Conservation (phyloP, 257 asterid species). For the Thymus quinquecostatus region DNA sequence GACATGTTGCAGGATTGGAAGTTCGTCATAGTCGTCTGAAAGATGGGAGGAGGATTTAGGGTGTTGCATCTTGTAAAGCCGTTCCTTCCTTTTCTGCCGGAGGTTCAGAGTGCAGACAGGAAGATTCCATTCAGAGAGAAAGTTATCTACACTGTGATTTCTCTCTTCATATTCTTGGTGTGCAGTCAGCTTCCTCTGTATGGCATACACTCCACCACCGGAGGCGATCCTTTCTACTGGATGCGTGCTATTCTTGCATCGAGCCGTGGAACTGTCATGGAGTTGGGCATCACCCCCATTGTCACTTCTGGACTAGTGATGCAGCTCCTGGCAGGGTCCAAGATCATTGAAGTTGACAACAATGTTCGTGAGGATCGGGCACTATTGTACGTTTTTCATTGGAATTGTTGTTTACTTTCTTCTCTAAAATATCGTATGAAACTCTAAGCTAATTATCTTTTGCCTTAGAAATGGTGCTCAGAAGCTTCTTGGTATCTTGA, state of each 20-base stretch:
- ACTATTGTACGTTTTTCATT: constrained; percentile 54
- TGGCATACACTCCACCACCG: constrained; percentile 75
- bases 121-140: constrained; percentile 71
- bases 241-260: constrained; percentile 80
- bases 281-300: constrained; percentile 73
- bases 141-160: constrained; percentile 61
- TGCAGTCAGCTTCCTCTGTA: constrained; percentile 80
- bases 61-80: constrained; percentile 76
- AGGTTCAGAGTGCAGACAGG: constrained; percentile 74
- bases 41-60: constrained; percentile 77
- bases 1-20: constrained; percentile 32
- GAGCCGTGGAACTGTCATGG: constrained; percentile 78
- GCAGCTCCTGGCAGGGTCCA: constrained; percentile 73
- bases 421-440: not conserved
- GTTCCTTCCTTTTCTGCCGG: constrained; percentile 65
- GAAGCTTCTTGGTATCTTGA: constrained; percentile 67
- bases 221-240: constrained; percentile 79
- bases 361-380: constrained; percentile 78
- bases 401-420: not conserved
- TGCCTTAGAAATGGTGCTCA: constrained; percentile 65
- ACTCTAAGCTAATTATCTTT: constrained; percentile 18
- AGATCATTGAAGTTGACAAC: constrained; percentile 73
- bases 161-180: constrained; percentile 61
- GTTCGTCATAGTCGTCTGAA: constrained; percentile 26
- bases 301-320: constrained; percentile 74